Conservation (phyloP, 1,139 yeast genomes). For the Yamadazyma dushanensis region DNA sequence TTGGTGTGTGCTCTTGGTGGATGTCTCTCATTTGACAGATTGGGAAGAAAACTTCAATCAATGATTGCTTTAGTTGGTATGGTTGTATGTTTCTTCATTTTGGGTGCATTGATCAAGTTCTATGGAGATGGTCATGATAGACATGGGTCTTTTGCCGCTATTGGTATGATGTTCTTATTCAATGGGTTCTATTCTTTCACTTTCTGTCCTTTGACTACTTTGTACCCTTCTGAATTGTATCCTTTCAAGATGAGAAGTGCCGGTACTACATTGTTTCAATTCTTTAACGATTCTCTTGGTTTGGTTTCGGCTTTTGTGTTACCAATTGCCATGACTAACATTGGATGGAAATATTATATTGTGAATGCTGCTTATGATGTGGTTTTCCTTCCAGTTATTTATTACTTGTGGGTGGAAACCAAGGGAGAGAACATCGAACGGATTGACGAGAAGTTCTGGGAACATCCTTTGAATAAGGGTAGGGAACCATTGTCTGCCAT, state of each 20-base stretch:
- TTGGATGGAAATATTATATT: conserved; percentile 14
- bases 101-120: conserved; percentile 14
- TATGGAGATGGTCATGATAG: conserved; percentile 13
- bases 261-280: not conserved
- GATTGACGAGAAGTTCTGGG: no score
- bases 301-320: not conserved
- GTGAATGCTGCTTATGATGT: conserved; percentile 13
- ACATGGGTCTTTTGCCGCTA: conserved; percentile 14
- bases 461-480: no score
- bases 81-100: conserved; percentile 9
- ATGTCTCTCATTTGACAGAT: conserved; percentile 9
- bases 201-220: conserved; percentile 14
- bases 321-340: conserved; percentile 10
- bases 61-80: conserved; percentile 9
- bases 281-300: not conserved
- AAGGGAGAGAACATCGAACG: conserved; percentile 6
- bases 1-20: conserved; percentile 12
- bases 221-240: conserved; percentile 13
- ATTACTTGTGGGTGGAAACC: conserved; percentile 13
- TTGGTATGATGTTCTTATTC: conserved; percentile 17
- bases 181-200: conserved; percentile 15
- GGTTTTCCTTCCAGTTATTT: conserved; percentile 11
- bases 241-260: conserved; percentile 1
- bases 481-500: no score
- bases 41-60: conserved; percentile 12